Evolutionary conservation across 2,329 filamentous ascomycete genomes (phyloP).

Genomic region (Apiospora saccharicola): DNA sequence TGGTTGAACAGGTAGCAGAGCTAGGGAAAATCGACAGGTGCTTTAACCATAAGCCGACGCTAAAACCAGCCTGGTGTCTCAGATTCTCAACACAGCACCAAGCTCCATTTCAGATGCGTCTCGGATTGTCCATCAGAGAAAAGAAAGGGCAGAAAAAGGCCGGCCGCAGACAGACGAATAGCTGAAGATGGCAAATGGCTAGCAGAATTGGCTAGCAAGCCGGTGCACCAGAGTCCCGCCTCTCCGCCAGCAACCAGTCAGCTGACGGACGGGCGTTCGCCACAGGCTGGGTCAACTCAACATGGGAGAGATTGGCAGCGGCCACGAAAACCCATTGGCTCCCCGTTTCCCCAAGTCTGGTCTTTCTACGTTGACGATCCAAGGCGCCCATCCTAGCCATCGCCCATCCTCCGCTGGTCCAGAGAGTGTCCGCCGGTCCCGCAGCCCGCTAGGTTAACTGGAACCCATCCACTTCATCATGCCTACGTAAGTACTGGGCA

Average conservation of each 20-base stretch:
- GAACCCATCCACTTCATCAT: constrained; percentile 19
- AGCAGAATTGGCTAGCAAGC: neutral
- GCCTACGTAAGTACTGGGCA: constrained; percentile 6
- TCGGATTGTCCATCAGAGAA: constrained; percentile 31
- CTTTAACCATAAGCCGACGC: constrained; percentile 42
- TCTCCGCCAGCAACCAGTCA: neutral
- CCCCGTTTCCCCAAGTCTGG: neutral
- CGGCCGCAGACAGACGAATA: neutral
- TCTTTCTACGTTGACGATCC: neutral
- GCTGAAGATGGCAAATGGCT: neutral
- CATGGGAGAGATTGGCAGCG: too few relatives aligned
- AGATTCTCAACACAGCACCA: constrained; percentile 33
- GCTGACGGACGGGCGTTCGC: neutral
- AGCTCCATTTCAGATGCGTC: constrained; percentile 36
- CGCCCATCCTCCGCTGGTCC: neutral
- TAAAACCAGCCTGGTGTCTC: constrained; percentile 48
- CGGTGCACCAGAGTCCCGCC: neutral
- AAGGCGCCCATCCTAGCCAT: neutral
- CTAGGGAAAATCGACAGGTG: constrained; percentile 22
- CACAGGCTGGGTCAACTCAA: neutral
- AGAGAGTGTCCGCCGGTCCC: constrained; percentile 13
- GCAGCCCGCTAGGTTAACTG: constrained; percentile 14
- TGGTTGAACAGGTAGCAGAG: neutral
- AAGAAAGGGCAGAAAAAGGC: neutral
- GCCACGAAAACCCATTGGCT: neutral